Evolutionary conservation across 2,329 filamentous ascomycete species (phyloP).

Genomic region (Hymenoscyphus fructigenus): DNA sequence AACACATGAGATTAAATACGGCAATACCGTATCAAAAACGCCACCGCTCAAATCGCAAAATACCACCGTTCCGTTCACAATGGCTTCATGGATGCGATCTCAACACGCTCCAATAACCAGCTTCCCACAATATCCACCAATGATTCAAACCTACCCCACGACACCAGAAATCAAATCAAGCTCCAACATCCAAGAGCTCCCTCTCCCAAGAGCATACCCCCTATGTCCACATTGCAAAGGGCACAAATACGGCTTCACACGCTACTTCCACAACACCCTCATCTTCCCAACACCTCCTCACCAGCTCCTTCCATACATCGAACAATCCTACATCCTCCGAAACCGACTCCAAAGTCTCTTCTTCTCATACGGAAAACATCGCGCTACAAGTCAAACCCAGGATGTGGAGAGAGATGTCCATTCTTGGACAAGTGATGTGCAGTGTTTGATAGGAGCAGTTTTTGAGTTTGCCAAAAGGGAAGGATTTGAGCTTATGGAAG

Average conservation of each 20-base stretch:
- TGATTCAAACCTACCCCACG: background rate
- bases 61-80: background rate
- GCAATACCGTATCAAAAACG: background rate
- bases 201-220: background rate
- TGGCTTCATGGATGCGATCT: background rate
- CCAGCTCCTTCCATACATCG: conserved; percentile 23
- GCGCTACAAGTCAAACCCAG: conserved; percentile 11
- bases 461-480: conserved; percentile 7
- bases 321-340: conserved; percentile 28
- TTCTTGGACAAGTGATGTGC: conserved; percentile 20
- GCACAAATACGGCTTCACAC: conserved; percentile 28
- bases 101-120: background rate
- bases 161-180: background rate
- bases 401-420: conserved; percentile 17
- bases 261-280: conserved; percentile 31
- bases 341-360: conserved; percentile 29
- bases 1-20: background rate
- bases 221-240: conserved; percentile 24
- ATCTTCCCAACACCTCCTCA: conserved; percentile 30
- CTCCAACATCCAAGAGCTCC: background rate
- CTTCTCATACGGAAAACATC: conserved; percentile 25
- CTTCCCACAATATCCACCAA: background rate
- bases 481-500: conserved; percentile 11
- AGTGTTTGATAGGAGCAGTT: conserved; percentile 18
- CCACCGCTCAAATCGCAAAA: background rate